Percentiles rank a stretch among this genome's conserved stretches.
Conservation (phyloP, 495 filamentous ascomycete genomes). For the Cairneyella variabilis region DNA sequence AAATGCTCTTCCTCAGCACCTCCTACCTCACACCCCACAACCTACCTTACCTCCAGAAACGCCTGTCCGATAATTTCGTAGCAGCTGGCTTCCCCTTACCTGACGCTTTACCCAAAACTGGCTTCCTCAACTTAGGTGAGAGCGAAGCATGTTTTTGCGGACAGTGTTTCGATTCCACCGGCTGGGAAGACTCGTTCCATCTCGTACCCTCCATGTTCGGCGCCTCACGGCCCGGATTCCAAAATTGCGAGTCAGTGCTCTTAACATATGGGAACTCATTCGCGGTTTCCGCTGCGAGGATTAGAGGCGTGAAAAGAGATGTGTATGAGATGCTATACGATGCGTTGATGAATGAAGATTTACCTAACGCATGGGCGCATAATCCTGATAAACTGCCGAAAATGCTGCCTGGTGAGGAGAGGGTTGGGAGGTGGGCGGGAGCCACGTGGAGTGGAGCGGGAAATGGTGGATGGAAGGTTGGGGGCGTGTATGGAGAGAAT, state of each 20-base stretch:
- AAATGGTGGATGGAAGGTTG: no score
- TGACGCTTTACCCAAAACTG: conserved; percentile 30
- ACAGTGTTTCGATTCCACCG: conserved; percentile 32
- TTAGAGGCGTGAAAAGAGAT: conserved; percentile 28
- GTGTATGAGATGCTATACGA: conserved; percentile 32
- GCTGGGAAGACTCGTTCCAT: conserved; percentile 30
- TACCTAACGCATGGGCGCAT: conserved; percentile 29
- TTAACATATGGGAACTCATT: conserved; percentile 43
- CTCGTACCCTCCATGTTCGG: conserved; percentile 29
- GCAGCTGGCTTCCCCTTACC: conserved; percentile 10
- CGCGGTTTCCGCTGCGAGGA: conserved; percentile 35
- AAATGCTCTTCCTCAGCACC: conserved; percentile 39
- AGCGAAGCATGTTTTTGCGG: conserved; percentile 29
- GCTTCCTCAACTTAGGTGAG: conserved; percentile 38
- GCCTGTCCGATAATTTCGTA: conserved; percentile 30
- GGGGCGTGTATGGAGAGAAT: conserved; percentile 9
- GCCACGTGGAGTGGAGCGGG: no score
- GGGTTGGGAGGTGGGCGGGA: conserved; percentile 10
- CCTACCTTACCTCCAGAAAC: conserved; percentile 21
- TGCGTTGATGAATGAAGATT: conserved; percentile 20
- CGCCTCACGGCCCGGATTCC: conserved; percentile 1
- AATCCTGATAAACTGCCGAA: conserved; percentile 15
- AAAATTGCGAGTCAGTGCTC: conserved; percentile 25
- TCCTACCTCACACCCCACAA: conserved; percentile 27
- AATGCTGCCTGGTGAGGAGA: conserved; percentile 16